Evolutionary conservation across 768 basidiomycete genomes (phyloP).

Genomic region (Antrodiella citrinella): DNA sequence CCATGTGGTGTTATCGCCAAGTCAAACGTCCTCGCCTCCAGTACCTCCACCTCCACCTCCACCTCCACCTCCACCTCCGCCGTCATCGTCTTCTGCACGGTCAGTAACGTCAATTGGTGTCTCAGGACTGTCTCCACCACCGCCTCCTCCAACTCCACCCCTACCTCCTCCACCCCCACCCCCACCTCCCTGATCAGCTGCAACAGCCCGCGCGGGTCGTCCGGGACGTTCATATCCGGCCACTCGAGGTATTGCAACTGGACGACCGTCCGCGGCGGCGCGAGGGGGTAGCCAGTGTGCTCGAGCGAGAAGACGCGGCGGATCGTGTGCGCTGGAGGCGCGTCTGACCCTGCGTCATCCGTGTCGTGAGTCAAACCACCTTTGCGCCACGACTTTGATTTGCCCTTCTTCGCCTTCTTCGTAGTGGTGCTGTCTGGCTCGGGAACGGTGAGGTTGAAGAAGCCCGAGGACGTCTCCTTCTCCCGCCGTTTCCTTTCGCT

Average conservation of each 20-base stretch:
- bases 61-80: constrained; percentile 26
- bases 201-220: constrained; percentile 68
- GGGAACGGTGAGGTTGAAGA: constrained; percentile 34
- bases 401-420: too few species aligned
- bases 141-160: constrained; percentile 13
- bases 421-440: neutral
- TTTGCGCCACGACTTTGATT: constrained; percentile 1
- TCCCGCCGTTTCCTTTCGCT: constrained; percentile 18
- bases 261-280: constrained; percentile 56
- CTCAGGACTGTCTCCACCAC: constrained; percentile 10
- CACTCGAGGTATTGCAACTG: constrained; percentile 93
- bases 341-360: constrained; percentile 3
- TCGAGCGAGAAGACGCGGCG: constrained; percentile 63
- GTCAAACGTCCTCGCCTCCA: neutral
- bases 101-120: constrained; percentile 10
- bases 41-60: constrained; percentile 24
- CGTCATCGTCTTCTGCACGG: constrained; percentile 16
- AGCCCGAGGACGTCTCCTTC: constrained; percentile 17
- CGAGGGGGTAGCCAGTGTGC: constrained; percentile 50
- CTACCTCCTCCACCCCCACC: constrained; percentile 17
- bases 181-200: constrained; percentile 69
- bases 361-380: constrained; percentile 6
- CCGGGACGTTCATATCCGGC: constrained; percentile 96
- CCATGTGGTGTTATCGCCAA: neutral
- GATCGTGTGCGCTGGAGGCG: constrained; percentile 28